A percentile compares a stretch with the other conserved stretches of the same genome.
Evolutionary conservation across 176 grass and related monocot genomes (phyloP).

Genomic region (Triticum monococcum): DNA sequence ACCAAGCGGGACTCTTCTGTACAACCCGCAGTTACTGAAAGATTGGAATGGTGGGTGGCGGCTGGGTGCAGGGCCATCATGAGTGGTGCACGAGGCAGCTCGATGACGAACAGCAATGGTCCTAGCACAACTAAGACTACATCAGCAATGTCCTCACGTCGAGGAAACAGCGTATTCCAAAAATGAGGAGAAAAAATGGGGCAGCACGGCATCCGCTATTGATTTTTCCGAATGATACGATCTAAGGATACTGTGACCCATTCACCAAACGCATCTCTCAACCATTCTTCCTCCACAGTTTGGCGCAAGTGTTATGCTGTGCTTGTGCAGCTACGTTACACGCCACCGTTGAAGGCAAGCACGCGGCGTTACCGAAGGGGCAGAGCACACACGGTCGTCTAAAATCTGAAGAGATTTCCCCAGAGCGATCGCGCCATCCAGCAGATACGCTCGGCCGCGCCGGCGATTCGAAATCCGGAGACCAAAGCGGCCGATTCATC

Average conservation of each 20-base stretch:
- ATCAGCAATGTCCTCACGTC: not conserved
- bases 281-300: not conserved
- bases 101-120: conserved; percentile 7
- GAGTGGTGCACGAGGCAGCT: conserved; percentile 8
- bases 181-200: not conserved
- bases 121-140: not conserved
- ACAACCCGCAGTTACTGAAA: not conserved
- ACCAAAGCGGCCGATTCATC: not conserved
- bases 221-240: not conserved
- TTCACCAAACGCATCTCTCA: not conserved
- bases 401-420: too few relatives aligned
- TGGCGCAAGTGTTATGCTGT: not conserved
- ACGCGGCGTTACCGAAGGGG: not conserved
- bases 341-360: not conserved
- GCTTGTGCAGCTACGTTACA: not conserved
- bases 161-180: not conserved
- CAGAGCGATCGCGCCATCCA: not conserved
- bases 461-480: not conserved
- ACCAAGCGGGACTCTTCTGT: not conserved
- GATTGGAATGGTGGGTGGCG: not conserved
- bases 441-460: not conserved
- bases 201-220: not conserved
- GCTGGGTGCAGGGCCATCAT: conserved; percentile 2
- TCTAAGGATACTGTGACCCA: not conserved
- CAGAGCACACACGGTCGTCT: not conserved